Evolutionary conservation across 2,329 filamentous ascomycete species (phyloP), one percentile per base, ranked within the genome.

Genomic region (Sporothrix phasma): DNA sequence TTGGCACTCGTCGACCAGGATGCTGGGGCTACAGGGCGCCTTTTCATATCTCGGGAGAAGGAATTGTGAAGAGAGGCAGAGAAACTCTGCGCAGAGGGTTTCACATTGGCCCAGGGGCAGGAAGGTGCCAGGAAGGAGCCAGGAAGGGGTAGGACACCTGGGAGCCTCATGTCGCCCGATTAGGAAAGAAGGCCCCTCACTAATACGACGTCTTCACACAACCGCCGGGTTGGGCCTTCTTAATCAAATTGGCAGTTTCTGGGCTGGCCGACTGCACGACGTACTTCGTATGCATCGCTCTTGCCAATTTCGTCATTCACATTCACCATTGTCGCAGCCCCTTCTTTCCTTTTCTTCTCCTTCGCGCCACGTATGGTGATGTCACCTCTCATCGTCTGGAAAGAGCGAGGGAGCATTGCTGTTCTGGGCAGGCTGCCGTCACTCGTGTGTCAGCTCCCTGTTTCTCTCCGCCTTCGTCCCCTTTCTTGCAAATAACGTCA

Each of bases 131-230:
- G n/a, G n/a, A n/a, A n/a, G n/a, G n/a, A n/a, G n/a, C n/a, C n/a
- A n/a, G 4, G 31, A 34, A 26, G 51, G 51, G 51, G 51, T n/a
- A 53, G 29, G 31, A 24, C 5, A 11, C 31, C 47, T 34, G 26
- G 47, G 10, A 56, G 51, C 51, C 31, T 56, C 51, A 56, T 56
- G 51, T 39, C 54, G 54, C 54, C 54, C 39, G 24, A 58, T 58
- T 43, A 43, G 54, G 54, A 58, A 58, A 43, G 37, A 58, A 19
- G 54, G 22, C 54, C 37, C 54, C 54, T 58, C 34, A 58, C 34
- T 58, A 58, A 58, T 58, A 58, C 54, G 22, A 58, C 54, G 37
- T 43, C 54, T 43, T 43, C 54, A 58, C 54, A 58, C 34, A 56
- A 39, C 8, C 45, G 5, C 6, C n/a, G 8, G 43, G 45, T 22